Evolutionary conservation across 2,329 filamentous ascomycete genomes (phyloP).

Genomic region (Coleophoma eucalyptorum): DNA sequence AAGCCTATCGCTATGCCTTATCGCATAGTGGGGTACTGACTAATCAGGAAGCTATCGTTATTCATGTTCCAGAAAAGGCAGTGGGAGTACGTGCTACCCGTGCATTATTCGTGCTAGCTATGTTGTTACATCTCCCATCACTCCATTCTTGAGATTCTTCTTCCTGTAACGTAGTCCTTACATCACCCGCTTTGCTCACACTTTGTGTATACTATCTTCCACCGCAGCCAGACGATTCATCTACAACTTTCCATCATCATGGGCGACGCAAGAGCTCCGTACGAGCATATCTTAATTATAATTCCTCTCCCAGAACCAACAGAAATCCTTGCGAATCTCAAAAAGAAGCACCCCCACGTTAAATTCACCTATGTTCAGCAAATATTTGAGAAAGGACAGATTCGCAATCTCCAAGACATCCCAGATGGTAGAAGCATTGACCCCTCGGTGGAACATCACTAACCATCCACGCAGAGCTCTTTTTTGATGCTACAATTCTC

Average conservation of each 20-base stretch:
- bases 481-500: slow-evolving; percentile 28
- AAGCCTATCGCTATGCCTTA: neutral
- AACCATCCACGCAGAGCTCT: slow-evolving; percentile 14
- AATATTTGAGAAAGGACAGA: slow-evolving; percentile 14
- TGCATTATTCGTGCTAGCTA: too few species aligned
- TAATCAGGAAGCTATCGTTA: neutral
- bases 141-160: neutral
- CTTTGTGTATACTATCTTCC: neutral
- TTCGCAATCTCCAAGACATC: slow-evolving; percentile 7
- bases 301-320: slow-evolving; percentile 37
- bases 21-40: neutral
- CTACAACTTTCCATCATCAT: slow-evolving; percentile 27
- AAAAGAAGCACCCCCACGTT: slow-evolving; percentile 38
- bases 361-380: slow-evolving; percentile 36
- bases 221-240: neutral
- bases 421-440: slow-evolving; percentile 12
- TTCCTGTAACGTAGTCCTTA: too few species aligned
- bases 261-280: slow-evolving; percentile 36
- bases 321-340: slow-evolving; percentile 31
- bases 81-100: too few species aligned
- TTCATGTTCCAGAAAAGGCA: too few species aligned
- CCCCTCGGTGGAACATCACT: neutral
- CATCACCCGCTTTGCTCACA: too few species aligned
- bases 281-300: slow-evolving; percentile 37
- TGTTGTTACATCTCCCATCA: neutral